Conservation (phyloP, 2,329 filamentous ascomycete species). For the Diaporthe capsici region DNA sequence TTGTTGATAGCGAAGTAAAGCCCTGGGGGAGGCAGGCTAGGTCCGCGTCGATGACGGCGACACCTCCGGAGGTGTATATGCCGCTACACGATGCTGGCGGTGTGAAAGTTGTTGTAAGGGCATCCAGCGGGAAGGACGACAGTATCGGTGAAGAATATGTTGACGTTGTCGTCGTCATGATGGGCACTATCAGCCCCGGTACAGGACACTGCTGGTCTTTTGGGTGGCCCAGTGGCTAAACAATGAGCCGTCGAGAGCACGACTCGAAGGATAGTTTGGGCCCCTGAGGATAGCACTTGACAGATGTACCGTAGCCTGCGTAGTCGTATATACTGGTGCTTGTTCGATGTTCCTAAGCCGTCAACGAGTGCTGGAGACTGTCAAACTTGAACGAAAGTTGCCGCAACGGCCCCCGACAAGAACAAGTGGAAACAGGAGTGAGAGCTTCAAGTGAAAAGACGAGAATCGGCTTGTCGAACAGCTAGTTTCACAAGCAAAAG, state of each 20-base stretch:
- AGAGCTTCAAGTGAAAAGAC: neutral
- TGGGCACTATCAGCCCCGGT: neutral
- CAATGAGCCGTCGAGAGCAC: neutral
- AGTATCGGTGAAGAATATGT: slow-evolving; percentile 12
- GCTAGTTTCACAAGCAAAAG: slow-evolving; percentile 2
- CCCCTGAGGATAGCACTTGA: neutral
- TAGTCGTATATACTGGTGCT: too few species aligned
- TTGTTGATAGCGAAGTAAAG: slow-evolving; percentile 28
- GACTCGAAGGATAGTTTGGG: neutral
- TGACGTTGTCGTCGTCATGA: slow-evolving; percentile 29
- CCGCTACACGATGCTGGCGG: slow-evolving; percentile 32
- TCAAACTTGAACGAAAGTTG: neutral
- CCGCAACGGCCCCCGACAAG: neutral
- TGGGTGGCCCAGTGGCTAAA: neutral
- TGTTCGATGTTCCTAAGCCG: neutral
- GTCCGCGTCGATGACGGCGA: slow-evolving; percentile 26
- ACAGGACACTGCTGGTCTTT: neutral
- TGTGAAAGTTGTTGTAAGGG: slow-evolving; percentile 38
- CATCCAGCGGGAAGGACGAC: slow-evolving; percentile 26
- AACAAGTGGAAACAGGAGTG: neutral
- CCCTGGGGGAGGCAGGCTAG: slow-evolving; percentile 37
- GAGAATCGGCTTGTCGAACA: slow-evolving; percentile 5
- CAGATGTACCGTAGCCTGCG: neutral
- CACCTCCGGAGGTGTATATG: slow-evolving; percentile 17
- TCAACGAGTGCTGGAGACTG: neutral